These are phyloP conservation scores for Blastobotrys apis DNA, from an alignment of 1,139 yeast genomes.

Conservation along the genomic window DNA sequence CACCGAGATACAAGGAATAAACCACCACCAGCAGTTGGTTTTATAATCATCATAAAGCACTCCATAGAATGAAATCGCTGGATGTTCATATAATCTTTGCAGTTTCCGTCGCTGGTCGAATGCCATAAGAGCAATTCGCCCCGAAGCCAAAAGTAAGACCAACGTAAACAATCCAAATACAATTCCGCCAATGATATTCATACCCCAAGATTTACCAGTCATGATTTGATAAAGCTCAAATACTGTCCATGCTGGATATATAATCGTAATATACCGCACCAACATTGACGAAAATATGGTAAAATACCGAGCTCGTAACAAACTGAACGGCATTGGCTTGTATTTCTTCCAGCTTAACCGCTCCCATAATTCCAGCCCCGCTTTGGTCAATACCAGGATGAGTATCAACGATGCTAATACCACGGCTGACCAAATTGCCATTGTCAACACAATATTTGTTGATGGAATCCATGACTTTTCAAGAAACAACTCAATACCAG, in stretches of 20 bases:
- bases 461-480: constrained; percentile 33
- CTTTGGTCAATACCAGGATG: constrained; percentile 24
- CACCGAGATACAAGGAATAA: background rate
- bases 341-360: constrained; percentile 1
- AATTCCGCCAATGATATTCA: constrained; percentile 31
- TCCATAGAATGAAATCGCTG: constrained; percentile 1
- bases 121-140: constrained; percentile 3
- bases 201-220: constrained; percentile 35
- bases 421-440: constrained; percentile 34
- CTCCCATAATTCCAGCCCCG: constrained; percentile 9
- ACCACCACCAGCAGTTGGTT: constrained; percentile 9
- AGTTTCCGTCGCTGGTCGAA: background rate
- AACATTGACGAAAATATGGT: constrained; percentile 20
- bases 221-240: constrained; percentile 34
- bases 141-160: constrained; percentile 7
- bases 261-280: constrained; percentile 29
- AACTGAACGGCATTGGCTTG: constrained; percentile 3
- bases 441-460: constrained; percentile 34
- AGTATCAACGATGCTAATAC: constrained; percentile 26
- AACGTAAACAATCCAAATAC: constrained; percentile 30
- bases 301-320: background rate
- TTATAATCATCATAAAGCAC: background rate
- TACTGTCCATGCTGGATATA: constrained; percentile 35
- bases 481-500: constrained; percentile 27
- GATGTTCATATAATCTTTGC: background rate